Base-by-base conservation (phyloP, 257 asterid genomes). In the Solanum gandarillasii region DNA sequence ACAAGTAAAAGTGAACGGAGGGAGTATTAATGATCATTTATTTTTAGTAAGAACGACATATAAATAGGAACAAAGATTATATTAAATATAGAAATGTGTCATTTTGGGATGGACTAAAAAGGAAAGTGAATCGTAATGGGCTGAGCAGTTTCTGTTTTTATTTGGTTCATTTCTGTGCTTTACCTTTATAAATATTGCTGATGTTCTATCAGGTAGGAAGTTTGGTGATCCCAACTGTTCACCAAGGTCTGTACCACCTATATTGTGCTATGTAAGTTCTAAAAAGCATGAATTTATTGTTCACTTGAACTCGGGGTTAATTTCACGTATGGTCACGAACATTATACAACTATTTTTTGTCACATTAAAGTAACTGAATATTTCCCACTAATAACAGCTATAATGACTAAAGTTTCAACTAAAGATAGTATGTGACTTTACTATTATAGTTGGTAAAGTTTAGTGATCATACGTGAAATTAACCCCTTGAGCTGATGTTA, bases 211-310 rank as follows among this genome's bases (percentile, higher is more conserved):
- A 91, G 96, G 92, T 87, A 68, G 67, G 85, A 88, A 65, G 67
- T 88, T 89, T 83, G 67, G 88, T 87, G 91, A 93, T 89, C 48
- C 68, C 48, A 52, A 20, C 86, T 65, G 73, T 87, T 89, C 90
- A 46, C 75, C 87, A 12, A 86, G 83, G 8, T 48, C 88, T 88
- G 52, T 27, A 18, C 67, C 89, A 83, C 46, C 87, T 91, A 87
- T 88, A 89, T 89, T 87, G 87, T 65, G 90, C 90, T 25, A 13
- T 85, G 96, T 94, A 93, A 93, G 96, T 93, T 70, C 91, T 76
- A 85, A 65, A 48, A 46, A 46, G 23, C 27, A 46, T 46, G 3
- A 2, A 72, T 89, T 43, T 84, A 36, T 70, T 58, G 39, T 25
- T 32, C 71, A 25, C 31, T 62, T 12, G 29, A 6, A 65, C 20